Percentiles rank a stretch among this genome's conserved stretches.
Conservation (phyloP, 768 basidiomycete species). For the Pleurotus citrinopileatus region DNA sequence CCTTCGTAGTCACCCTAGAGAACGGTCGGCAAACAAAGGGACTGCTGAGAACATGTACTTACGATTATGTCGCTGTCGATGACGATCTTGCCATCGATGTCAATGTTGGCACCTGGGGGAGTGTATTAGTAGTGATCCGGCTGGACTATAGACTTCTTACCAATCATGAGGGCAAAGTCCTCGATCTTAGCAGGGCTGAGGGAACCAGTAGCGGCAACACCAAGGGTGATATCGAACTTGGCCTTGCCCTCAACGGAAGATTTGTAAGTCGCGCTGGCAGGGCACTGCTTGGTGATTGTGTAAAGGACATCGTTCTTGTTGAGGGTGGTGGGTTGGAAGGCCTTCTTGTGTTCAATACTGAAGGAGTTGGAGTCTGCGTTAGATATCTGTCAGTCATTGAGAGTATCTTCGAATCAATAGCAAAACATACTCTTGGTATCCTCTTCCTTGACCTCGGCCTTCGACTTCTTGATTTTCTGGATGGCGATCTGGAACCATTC, state of each 20-base stretch:
- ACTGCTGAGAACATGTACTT: background rate
- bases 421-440: background rate
- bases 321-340: background rate
- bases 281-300: constrained; percentile 3
- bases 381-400: background rate
- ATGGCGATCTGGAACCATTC: constrained; percentile 2
- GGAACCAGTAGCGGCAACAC: constrained; percentile 22
- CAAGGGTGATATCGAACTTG: constrained; percentile 22
- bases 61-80: constrained; percentile 5
- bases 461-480: constrained; percentile 4
- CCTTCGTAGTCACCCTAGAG: constrained; percentile 2
- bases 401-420: background rate
- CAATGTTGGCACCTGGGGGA: constrained; percentile 1
- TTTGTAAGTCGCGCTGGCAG: constrained; percentile 11
- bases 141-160: background rate
- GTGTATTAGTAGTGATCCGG: background rate
- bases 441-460: background rate
- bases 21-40: background rate
- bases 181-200: constrained; percentile 27
- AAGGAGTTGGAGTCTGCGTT: background rate
- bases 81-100: constrained; percentile 6
- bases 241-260: constrained; percentile 19
- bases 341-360: constrained; percentile 8
- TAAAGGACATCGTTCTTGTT: constrained; percentile 7
- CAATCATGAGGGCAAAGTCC: constrained; percentile 23